A percentile compares a stretch with the other conserved stretches of the same genome.
Evolutionary conservation across 2,329 filamentous ascomycete genomes (phyloP).

Genomic region (Stachybotrys chartarum): DNA sequence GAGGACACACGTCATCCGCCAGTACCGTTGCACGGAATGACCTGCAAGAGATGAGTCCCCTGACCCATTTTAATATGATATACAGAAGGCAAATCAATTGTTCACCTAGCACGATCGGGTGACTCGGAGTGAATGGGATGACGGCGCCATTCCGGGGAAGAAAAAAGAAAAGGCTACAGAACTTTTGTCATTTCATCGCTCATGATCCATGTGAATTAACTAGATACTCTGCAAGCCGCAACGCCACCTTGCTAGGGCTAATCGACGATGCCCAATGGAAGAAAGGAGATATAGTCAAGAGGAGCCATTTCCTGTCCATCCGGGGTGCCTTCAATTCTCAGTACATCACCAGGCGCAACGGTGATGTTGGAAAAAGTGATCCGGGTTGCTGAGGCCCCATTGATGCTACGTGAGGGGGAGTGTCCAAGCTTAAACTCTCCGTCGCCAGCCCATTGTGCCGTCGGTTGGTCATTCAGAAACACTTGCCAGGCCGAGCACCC

Average conservation of each 20-base stretch:
- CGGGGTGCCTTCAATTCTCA: constrained; percentile 50
- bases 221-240: too few species aligned
- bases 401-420: constrained; percentile 48
- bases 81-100: too few species aligned
- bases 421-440: constrained; percentile 52
- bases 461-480: constrained; percentile 40
- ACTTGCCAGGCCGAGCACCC: constrained; percentile 50
- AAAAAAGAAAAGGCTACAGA: too few species aligned
- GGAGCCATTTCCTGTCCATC: constrained; percentile 58
- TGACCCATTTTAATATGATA: too few species aligned
- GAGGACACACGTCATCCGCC: too few species aligned
- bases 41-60: too few species aligned
- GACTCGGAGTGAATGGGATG: too few species aligned
- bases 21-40: too few species aligned
- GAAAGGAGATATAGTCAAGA: constrained; percentile 57
- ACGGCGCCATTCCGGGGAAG: too few species aligned
- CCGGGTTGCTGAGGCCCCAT: constrained; percentile 58
- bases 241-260: constrained; percentile 17
- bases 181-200: too few species aligned
- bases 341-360: constrained; percentile 40
- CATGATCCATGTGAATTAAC: too few species aligned
- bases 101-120: too few species aligned
- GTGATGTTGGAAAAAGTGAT: constrained; percentile 48
- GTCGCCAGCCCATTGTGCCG: constrained; percentile 55
- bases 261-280: constrained; percentile 52